Conservation (phyloP, 768 basidiomycete species). For the Exsudoporus frostii region DNA sequence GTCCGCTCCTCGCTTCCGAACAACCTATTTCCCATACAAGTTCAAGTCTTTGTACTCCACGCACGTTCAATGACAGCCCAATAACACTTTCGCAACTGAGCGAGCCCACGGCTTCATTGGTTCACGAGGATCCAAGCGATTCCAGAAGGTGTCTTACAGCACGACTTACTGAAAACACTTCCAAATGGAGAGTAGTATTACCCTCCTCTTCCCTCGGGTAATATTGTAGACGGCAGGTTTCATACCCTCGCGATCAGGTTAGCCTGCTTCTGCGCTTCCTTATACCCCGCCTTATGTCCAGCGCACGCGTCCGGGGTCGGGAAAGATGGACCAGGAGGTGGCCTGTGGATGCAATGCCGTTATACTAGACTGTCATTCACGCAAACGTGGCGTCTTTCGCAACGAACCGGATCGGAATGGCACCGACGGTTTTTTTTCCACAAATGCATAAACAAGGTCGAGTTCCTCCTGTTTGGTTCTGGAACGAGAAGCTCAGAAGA, state of each 20-base stretch:
- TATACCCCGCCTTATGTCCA: neutral
- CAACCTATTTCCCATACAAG: neutral
- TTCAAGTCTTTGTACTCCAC: neutral
- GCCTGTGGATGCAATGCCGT: neutral
- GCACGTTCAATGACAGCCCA: neutral
- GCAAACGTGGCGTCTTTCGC: neutral
- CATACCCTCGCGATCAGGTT: neutral
- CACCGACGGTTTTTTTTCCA: neutral
- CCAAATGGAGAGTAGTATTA: neutral
- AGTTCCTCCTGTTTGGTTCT: constrained; percentile 6
- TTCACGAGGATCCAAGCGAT: no score
- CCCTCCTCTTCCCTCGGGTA: neutral
- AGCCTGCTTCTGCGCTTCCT: neutral
- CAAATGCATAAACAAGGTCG: constrained; percentile 13
- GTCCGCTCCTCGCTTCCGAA: neutral
- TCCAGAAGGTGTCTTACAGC: neutral
- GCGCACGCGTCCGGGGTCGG: neutral
- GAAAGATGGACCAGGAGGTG: neutral
- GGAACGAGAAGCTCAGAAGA: neutral
- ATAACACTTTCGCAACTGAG: neutral
- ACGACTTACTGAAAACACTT: neutral
- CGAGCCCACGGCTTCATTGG: no score
- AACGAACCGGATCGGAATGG: neutral
- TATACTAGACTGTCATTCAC: neutral
- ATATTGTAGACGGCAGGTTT: neutral